Base-by-base conservation (phyloP, 345 rosid species). In the Euphorbia peplus region DNA sequence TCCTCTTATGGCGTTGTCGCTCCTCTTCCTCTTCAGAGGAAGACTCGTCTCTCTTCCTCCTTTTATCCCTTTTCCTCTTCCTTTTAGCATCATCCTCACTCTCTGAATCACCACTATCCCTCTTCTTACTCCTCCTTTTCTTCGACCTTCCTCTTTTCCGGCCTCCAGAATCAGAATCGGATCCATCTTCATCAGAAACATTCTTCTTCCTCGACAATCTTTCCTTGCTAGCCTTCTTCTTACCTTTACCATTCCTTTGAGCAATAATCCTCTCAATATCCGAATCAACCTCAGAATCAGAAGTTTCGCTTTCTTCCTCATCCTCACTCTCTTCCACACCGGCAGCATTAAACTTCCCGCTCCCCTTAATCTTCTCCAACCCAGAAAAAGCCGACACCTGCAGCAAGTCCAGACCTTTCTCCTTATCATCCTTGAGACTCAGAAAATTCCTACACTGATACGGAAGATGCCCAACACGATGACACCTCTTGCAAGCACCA, bases 191-290 rank as follows among this genome's bases (percentile, higher is more conserved):
- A 66, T 82, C 90, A 0, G 79, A 75, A n/a, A 73, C 81, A 57
- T 57, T 58, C 77, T 69, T 76, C 85, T 67, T 83, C 58, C 78
- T 80, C 0, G 74, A 75, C 3, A 69, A 75, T 81, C 70, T 83
- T 65, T 67, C 78, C 63, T 69, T 72, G 24, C 75, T 47, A 65
- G 81, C 14, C 26, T 48, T 74, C 84, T 87, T 91, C 87, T 84
- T 90, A 62, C 96, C 96, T 67, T 57, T 74, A 62, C 96, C 96
- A 69, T 57, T 74, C 69, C 96, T 79, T 74, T 79, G 78, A 54
- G 97, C 99, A 66, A 95, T 83, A 67, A 90, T 86, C 86, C 83
- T 90, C 88, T 92, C 99, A 48, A 92, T 91, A 79, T 90, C 97
- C 0, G 92, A 80, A 80, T 92, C 92, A 50, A 68, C 97, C 74